Percentiles rank a stretch among this genome's conserved stretches.
These are phyloP conservation scores for Salvia sclarea DNA, from an alignment of 305 asterid species.

Conservation along the genomic window DNA sequence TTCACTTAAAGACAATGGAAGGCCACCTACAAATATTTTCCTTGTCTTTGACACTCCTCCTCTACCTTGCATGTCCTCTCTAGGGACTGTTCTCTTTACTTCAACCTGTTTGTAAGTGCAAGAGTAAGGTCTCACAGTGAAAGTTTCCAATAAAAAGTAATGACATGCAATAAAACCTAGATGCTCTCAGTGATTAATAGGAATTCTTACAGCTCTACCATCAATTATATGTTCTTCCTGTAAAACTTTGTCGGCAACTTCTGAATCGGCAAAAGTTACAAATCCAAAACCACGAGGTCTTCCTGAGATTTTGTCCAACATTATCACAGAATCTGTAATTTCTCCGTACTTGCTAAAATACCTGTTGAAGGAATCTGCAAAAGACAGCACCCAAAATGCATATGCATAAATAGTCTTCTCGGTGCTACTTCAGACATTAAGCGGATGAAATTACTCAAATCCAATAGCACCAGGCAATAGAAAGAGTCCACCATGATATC, in stretches of 20 bases:
- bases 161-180: neutral
- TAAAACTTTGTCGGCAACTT: slow-evolving; percentile 77
- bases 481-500: neutral
- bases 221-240: slow-evolving; percentile 78
- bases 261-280: slow-evolving; percentile 73
- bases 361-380: slow-evolving; percentile 76
- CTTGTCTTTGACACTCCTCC: slow-evolving; percentile 76
- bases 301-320: slow-evolving; percentile 80
- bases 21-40: slow-evolving; percentile 91
- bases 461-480: neutral
- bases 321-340: slow-evolving; percentile 79
- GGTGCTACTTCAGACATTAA: slow-evolving; percentile 10
- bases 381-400: slow-evolving; percentile 15
- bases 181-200: slow-evolving; percentile 2
- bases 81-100: slow-evolving; percentile 93
- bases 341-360: slow-evolving; percentile 84
- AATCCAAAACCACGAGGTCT: slow-evolving; percentile 92
- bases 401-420: slow-evolving; percentile 19
- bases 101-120: slow-evolving; percentile 62
- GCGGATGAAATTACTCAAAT: neutral
- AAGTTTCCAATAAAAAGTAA: neutral
- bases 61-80: slow-evolving; percentile 73
- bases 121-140: slow-evolving; percentile 10
- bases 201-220: slow-evolving; percentile 67
- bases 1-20: slow-evolving; percentile 70